Base-by-base conservation (phyloP, 1,284 basidiomycete genomes). In the Sanghuangporus sanghuang region DNA sequence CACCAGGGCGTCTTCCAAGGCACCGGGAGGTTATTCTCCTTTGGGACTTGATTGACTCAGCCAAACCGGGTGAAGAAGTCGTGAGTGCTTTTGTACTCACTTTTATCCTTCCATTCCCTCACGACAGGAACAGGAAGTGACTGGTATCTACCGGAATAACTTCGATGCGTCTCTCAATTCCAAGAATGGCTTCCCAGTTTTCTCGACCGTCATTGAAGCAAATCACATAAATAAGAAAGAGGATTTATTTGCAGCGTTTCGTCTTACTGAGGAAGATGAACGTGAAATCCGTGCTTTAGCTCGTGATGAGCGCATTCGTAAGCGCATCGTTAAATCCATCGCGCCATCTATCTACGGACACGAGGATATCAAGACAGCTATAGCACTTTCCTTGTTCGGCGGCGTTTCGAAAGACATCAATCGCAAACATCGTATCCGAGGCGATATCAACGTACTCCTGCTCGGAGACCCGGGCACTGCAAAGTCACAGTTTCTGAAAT, bases 101-200 rank as follows among this genome's bases (percentile, higher is more conserved):
- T 27, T 18, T 11, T 61, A 57, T 36, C 35, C 46, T 42, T 46
- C 58, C 68, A 74, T 54, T 75, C 61, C 42, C 16, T 6, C 39
- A 32, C 23, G 14, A 7, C 49, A 12, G 35, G 40, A 62, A 67
- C 69, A 93, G 92, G 95, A 98, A 81, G 87, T 97, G 21, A 99
- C 96, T 6, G 96, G 96, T 64, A 88, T 98, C 69, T 99, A 99
- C 76, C 87, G 96, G 69, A 99, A 99, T 79, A 99, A 99, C 76
- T 99, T 98, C 70, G 96, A 99, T 73, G 96, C 96, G 4, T 92
- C 95, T 1, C 85, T 99, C 70, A 99, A 99, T 77, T 90, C 95
- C 54, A 99, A 98, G 80, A 98, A 99, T 70, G 97, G 96, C 27
- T 99, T 99, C 80, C 96, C 96, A 0, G 97, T 99, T 48, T 99